These are phyloP conservation scores for Aquilaria yunnanensis DNA, from an alignment of 345 rosid species.

Conservation along the genomic window DNA sequence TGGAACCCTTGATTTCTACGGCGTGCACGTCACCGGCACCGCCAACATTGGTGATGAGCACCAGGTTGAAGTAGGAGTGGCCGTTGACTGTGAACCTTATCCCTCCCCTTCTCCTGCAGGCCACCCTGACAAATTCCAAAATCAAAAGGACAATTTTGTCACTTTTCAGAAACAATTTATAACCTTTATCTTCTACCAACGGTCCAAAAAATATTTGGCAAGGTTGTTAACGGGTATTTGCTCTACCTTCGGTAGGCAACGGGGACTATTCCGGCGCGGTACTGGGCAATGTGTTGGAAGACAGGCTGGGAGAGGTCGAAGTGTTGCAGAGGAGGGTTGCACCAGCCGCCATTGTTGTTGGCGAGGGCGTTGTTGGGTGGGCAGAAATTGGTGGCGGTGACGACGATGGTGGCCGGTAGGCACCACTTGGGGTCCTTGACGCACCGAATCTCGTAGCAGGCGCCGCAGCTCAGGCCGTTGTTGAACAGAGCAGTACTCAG, in stretches of 20 bases:
- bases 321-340: constrained; percentile 79
- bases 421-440: constrained; percentile 59
- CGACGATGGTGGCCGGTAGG: constrained; percentile 55
- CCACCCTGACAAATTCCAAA: constrained; percentile 32
- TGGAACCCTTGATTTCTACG: constrained; percentile 53
- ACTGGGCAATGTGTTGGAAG: constrained; percentile 78
- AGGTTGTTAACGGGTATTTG: background rate
- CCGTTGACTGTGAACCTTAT: constrained; percentile 76
- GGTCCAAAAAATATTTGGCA: constrained; percentile 9
- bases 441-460: constrained; percentile 70
- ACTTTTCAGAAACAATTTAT: background rate
- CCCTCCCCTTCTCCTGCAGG: constrained; percentile 65
- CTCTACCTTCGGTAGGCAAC: constrained; percentile 60
- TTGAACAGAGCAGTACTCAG: constrained; percentile 75
- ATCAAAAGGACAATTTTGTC: background rate
- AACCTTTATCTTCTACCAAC: constrained; percentile 32
- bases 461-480: constrained; percentile 71
- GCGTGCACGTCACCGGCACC: constrained; percentile 78
- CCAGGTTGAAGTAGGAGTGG: constrained; percentile 75
- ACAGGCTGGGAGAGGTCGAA: constrained; percentile 83
- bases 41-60: constrained; percentile 71
- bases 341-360: constrained; percentile 77
- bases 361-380: constrained; percentile 79
- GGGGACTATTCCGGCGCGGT: constrained; percentile 73
- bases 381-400: constrained; percentile 84